Percentiles rank a stretch among this genome's conserved stretches.
phyloP scores from a whole-genome alignment of 2,329 filamentous ascomycete species.

The Penicillium italicum region DNA sequence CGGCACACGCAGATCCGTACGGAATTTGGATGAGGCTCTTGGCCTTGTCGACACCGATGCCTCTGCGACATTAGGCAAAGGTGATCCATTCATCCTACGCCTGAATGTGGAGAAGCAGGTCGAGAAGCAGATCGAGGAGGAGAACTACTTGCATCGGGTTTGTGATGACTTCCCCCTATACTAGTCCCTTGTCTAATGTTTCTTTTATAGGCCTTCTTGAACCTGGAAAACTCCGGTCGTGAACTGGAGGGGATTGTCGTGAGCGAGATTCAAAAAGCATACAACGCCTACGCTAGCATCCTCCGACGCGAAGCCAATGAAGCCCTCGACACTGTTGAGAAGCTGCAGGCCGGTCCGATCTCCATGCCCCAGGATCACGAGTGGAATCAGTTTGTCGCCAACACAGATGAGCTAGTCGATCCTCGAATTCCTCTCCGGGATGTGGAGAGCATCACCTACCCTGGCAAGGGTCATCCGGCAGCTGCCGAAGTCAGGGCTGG shows the following conservation, averaged over 20 bases:
- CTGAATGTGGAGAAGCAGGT: slow-evolving; percentile 84
- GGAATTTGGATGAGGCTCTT: slow-evolving; percentile 74
- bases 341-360: slow-evolving; percentile 77
- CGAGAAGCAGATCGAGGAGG: slow-evolving; percentile 89
- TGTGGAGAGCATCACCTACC: slow-evolving; percentile 81
- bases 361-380: slow-evolving; percentile 93
- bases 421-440: slow-evolving; percentile 74
- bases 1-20: slow-evolving; percentile 71
- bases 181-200: slow-evolving; percentile 19
- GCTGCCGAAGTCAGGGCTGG: slow-evolving; percentile 83
- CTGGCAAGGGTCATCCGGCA: slow-evolving; percentile 80
- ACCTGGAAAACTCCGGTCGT: slow-evolving; percentile 87
- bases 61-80: slow-evolving; percentile 71
- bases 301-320: slow-evolving; percentile 87
- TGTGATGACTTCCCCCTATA: slow-evolving; percentile 29
- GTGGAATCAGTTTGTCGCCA: slow-evolving; percentile 77
- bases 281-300: slow-evolving; percentile 88
- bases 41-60: slow-evolving; percentile 76
- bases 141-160: slow-evolving; percentile 93
- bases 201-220: slow-evolving; percentile 71
- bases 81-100: slow-evolving; percentile 85
- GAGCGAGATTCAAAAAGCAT: slow-evolving; percentile 95
- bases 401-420: slow-evolving; percentile 82
- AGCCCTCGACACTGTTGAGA: slow-evolving; percentile 71
- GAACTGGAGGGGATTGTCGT: slow-evolving; percentile 96